These are phyloP conservation scores for Naganishia onofrii DNA, from an alignment of 768 basidiomycete genomes.

Conservation along the genomic window DNA sequence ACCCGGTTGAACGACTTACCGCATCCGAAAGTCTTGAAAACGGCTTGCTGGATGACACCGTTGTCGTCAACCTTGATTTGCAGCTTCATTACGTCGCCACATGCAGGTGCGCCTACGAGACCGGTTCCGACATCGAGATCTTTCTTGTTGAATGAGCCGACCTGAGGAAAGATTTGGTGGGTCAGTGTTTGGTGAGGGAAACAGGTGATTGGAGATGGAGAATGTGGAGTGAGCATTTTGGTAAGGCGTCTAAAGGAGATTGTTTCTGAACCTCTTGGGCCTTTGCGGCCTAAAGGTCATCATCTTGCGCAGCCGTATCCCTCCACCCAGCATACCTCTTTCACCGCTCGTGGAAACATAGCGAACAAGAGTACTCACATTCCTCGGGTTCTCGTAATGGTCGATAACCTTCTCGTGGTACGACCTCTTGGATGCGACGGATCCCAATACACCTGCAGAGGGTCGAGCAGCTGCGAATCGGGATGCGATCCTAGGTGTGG, in stretches of 20 bases:
- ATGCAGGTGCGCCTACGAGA: conserved; percentile 90
- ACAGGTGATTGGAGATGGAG: neutral
- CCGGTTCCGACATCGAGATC: conserved; percentile 93
- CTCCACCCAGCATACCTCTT: neutral
- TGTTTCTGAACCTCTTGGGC: neutral
- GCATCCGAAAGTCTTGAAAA: conserved; percentile 99
- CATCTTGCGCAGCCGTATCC: neutral
- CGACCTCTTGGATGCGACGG: conserved; percentile 56
- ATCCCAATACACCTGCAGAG: neutral
- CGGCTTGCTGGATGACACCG: conserved; percentile 86
- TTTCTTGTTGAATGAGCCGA: conserved; percentile 89
- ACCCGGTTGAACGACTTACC: conserved; percentile 55
- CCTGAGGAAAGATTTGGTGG: conserved; percentile 58
- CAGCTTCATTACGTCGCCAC: conserved; percentile 98
- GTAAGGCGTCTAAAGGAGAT: neutral
- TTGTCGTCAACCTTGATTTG: conserved; percentile 95
- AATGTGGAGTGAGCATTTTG: neutral
- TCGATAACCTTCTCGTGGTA: conserved; percentile 88
- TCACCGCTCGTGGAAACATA: neutral
- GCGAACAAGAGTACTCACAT: conserved; percentile 61
- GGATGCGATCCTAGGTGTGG: conserved; percentile 16
- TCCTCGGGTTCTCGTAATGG: conserved; percentile 95
- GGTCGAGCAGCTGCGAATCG: conserved; percentile 4
- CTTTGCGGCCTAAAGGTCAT: neutral
- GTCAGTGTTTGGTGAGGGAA: no score